A percentile compares a stretch with the other conserved stretches of the same genome.
phyloP scores from a whole-genome alignment of 2,329 filamentous ascomycete species.

The Cladosporium cucumerinum region DNA sequence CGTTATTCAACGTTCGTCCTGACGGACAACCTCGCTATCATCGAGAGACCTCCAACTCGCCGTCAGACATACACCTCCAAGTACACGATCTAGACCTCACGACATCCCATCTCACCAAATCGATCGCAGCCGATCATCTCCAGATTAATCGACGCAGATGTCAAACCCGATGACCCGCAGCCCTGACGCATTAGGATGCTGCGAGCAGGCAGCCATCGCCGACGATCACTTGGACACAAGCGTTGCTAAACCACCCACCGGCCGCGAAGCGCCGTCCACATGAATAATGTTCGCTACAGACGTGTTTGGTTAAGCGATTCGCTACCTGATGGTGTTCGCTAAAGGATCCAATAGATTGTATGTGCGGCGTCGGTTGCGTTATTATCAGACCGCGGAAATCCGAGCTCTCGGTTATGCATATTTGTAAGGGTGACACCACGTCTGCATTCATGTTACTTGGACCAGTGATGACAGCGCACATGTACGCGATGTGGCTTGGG shows the following conservation, averaged over 20 bases:
- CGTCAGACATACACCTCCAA: not conserved
- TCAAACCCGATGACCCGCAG: not conserved
- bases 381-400: not conserved
- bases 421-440: slow-evolving; percentile 1
- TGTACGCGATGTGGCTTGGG: not conserved
- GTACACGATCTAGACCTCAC: not conserved
- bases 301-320: not conserved
- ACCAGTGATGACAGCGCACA: not conserved
- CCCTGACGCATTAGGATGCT: not conserved
- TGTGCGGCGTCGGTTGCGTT: not conserved
- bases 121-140: not conserved
- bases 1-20: not conserved
- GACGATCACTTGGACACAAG: not conserved
- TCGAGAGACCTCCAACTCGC: not conserved
- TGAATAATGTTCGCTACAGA: not conserved
- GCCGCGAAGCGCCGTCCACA: not conserved
- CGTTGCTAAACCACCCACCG: not conserved
- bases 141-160: not conserved
- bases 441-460: not conserved
- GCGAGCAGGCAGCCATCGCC: not conserved
- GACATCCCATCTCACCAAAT: not conserved
- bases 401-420: not conserved
- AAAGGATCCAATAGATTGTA: not conserved
- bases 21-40: not conserved
- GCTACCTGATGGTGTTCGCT: not conserved